Evolutionary conservation across 345 rosid genomes (phyloP), one percentile per base, ranked within the genome.

Genomic region (Salix arbutifolia): DNA sequence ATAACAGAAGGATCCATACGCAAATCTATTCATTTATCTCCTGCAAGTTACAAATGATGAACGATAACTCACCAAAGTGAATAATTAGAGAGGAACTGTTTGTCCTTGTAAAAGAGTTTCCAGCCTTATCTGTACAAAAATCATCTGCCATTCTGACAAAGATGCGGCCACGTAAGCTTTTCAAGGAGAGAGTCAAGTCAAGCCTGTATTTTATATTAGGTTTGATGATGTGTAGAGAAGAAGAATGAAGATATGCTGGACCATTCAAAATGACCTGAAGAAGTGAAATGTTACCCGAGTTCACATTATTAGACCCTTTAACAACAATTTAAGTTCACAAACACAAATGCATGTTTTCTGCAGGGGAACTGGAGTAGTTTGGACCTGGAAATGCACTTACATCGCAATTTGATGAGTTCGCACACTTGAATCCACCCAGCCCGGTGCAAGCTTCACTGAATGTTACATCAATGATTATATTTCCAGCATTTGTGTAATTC

Each of bases 361-460:
- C 50, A 14, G 50, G 1, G 50, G 18, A 46, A 46, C 50, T 46
- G 3, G 28, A 38, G 56, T 44, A 40, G 37, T 38, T 60, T 28
- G 60, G 58, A 60, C 18, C 42, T 66, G 38, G 17, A 25, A 37
- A 62, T 13, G 18, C 38, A 68, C 88, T 85, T 82, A 88, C 91
- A 79, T 84, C 84, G 61, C 91, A 88, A 62, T 81, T 78, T 62
- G 89, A 81, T 70, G 91, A 81, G 77, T 86, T 84, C 62, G 78
- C 26, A 70, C 91, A 88, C 77, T 78, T 88, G 77, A 88, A 88
- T 53, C 89, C 89, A 66, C 89, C 85, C 66, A 35, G 46, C 75
- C 87, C 87, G 12, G 71, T 60, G 82, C 91, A 88, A 71, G 88
- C 74, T 83, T 88, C 88, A 26, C 80, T 86, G 81, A 88, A 84